A percentile compares a stretch with the other conserved stretches of the same genome.
These are phyloP conservation scores for Aspergillus neoniger DNA, from an alignment of 2,329 filamentous ascomycete species.

Conservation along the genomic window DNA sequence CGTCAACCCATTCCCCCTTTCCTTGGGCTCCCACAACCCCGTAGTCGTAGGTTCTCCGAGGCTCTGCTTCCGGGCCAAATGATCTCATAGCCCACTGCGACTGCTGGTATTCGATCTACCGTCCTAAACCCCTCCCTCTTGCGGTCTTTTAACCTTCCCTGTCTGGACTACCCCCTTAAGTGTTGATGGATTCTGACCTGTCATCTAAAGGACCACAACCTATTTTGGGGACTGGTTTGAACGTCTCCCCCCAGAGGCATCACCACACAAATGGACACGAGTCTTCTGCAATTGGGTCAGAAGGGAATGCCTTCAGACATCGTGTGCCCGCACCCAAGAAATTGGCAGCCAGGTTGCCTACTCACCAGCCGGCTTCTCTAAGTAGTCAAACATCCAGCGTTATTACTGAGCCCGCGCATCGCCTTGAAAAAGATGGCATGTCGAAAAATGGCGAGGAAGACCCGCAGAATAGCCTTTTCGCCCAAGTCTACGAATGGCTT, in stretches of 20 bases:
- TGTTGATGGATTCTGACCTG: conserved; percentile 31
- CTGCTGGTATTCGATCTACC: conserved; percentile 7
- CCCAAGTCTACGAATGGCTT: conserved; percentile 81
- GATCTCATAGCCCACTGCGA: conserved; percentile 24
- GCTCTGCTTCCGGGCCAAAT: conserved; percentile 21
- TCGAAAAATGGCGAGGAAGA: conserved; percentile 33
- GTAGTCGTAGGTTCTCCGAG: conserved; percentile 23
- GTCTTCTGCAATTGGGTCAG: conserved; percentile 20
- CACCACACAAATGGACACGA: conserved; percentile 25
- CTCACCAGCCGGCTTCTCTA: conserved; percentile 28
- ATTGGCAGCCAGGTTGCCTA: conserved; percentile 28
- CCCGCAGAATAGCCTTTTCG: conserved; percentile 53
- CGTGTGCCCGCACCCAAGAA: conserved; percentile 32
- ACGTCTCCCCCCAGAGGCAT: conserved; percentile 27
- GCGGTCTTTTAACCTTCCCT: conserved; percentile 5
- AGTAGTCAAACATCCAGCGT: conserved; percentile 30
- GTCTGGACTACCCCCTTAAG: neutral
- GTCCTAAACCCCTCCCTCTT: neutral
- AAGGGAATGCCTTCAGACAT: conserved; percentile 30
- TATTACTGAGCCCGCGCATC: conserved; percentile 25
- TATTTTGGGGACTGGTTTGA: conserved; percentile 31
- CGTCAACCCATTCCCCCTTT: conserved; percentile 11
- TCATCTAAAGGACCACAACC: conserved; percentile 28
- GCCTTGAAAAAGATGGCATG: conserved; percentile 30
- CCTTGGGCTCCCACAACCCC: conserved; percentile 14